Conservation (phyloP, 2,329 filamentous ascomycete species). For the Alternaria conjuncta region DNA sequence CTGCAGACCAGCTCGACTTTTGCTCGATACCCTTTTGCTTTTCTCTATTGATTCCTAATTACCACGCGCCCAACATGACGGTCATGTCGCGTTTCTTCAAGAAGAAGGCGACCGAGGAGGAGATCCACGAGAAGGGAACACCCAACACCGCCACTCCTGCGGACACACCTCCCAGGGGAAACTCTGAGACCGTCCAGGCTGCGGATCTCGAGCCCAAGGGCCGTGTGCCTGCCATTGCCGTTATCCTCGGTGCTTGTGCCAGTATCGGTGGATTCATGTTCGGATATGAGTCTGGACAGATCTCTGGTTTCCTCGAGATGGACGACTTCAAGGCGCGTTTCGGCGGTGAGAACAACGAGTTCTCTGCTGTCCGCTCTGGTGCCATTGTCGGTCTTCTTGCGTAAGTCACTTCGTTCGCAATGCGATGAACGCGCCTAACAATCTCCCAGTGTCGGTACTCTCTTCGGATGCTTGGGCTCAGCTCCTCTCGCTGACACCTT, state of each 20-base stretch:
- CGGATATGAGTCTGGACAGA: constrained; percentile 28
- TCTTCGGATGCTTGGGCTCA: constrained; percentile 69
- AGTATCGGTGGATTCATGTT: constrained; percentile 48
- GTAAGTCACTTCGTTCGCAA: constrained; percentile 22
- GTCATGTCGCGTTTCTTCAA: constrained; percentile 33
- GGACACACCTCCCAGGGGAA: constrained; percentile 32
- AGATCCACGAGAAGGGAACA: constrained; percentile 33
- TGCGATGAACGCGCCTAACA: constrained; percentile 7
- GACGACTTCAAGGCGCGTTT: constrained; percentile 42
- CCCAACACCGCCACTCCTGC: constrained; percentile 31
- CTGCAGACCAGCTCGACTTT: constrained; percentile 4
- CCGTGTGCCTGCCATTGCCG: constrained; percentile 33
- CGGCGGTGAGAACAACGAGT: constrained; percentile 40
- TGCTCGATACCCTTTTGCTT: constrained; percentile 2
- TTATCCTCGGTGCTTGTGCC: constrained; percentile 40
- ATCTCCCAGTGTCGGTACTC: constrained; percentile 64
- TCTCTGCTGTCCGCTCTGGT: constrained; percentile 43
- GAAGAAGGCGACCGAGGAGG: constrained; percentile 21
- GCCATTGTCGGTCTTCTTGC: constrained; percentile 46
- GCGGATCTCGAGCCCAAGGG: constrained; percentile 25
- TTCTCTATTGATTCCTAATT: constrained; percentile 1
- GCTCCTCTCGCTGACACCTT: constrained; percentile 67
- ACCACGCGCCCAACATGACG: constrained; percentile 4
- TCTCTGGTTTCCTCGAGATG: constrained; percentile 43
- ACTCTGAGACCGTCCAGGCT: constrained; percentile 19